These are phyloP conservation scores for Coffea eugenioides DNA, from an alignment of 257 asterid species.

Conservation along the genomic window DNA sequence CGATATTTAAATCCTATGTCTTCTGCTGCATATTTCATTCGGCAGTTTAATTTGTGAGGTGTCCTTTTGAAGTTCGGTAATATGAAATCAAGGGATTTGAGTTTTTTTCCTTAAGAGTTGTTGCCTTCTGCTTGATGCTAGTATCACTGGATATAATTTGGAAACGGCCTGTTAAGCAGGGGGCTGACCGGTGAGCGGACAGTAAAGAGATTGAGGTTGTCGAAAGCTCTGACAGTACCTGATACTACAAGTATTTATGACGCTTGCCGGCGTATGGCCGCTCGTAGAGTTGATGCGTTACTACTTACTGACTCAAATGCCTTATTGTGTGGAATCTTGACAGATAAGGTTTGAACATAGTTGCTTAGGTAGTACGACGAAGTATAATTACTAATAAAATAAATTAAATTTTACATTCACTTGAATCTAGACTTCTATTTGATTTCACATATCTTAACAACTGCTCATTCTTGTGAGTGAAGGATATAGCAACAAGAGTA, in stretches of 20 bases:
- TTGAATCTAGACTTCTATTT: constrained; percentile 1
- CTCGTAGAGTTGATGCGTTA: constrained; percentile 87
- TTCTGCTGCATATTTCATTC: background rate
- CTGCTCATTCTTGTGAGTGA: constrained; percentile 8
- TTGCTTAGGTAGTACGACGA: constrained; percentile 1
- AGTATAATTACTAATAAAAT: background rate
- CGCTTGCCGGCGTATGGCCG: constrained; percentile 91
- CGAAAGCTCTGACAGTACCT: constrained; percentile 89
- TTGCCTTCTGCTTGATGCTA: too few relatives aligned
- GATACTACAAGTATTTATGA: constrained; percentile 76
- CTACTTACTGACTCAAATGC: constrained; percentile 97
- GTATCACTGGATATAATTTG: too few relatives aligned
- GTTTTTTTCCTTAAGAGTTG: too few relatives aligned
- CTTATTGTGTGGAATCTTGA: constrained; percentile 85
- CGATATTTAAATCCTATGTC: too few relatives aligned
- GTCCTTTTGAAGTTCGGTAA: background rate
- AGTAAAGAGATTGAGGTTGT: constrained; percentile 83
- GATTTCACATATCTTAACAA: background rate
- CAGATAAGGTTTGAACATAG: constrained; percentile 69
- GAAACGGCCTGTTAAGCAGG: constrained; percentile 31
- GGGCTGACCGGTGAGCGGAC: constrained; percentile 88
- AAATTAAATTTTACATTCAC: background rate
- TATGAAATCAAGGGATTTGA: too few relatives aligned
- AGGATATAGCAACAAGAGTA: constrained; percentile 91
- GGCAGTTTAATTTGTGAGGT: too few relatives aligned